Evolutionary conservation across 176 grass and related monocot species (phyloP).

Genomic region (Aegilops sharonensis): DNA sequence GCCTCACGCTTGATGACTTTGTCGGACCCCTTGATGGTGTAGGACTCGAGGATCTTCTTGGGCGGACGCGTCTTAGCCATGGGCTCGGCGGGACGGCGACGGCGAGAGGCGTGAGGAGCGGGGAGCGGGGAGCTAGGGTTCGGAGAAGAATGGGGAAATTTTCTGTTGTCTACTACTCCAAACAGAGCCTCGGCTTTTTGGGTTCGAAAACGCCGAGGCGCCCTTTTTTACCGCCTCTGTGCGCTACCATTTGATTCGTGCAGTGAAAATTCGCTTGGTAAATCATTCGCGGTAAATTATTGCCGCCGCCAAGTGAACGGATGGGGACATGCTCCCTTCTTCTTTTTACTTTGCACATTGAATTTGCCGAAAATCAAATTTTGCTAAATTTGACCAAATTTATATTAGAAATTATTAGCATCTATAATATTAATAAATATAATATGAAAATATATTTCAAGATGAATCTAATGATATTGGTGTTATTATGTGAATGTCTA

Average conservation of each 20-base stretch:
- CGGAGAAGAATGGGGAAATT: conserved; percentile 21
- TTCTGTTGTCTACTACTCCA: not conserved
- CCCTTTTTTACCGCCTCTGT: conserved; percentile 1
- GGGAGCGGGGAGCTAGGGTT: conserved; percentile 36
- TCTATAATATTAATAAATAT: no score
- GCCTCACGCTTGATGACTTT: conserved; percentile 85
- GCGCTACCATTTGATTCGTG: not conserved
- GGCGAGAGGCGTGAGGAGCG: not conserved
- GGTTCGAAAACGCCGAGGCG: not conserved
- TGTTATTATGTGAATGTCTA: no score
- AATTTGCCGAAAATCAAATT: no score
- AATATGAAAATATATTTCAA: no score
- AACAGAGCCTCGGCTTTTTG: not conserved
- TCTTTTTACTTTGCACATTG: no score
- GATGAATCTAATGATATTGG: no score
- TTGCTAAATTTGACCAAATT: no score
- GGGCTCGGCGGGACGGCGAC: conserved; percentile 4
- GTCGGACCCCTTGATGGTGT: conserved; percentile 88
- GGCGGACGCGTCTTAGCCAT: conserved; percentile 79
- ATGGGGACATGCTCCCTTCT: not conserved
- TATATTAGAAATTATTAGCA: no score
- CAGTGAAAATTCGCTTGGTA: not conserved
- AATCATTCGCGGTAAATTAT: conserved; percentile 15
- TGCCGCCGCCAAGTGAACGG: not conserved
- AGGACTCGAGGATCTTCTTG: conserved; percentile 81